A percentile compares a stretch with the other conserved stretches of the same genome.
These are phyloP conservation scores for Lichtheimia ornata DNA, from an alignment of 371 early-diverging fungal species.

Conservation along the genomic window DNA sequence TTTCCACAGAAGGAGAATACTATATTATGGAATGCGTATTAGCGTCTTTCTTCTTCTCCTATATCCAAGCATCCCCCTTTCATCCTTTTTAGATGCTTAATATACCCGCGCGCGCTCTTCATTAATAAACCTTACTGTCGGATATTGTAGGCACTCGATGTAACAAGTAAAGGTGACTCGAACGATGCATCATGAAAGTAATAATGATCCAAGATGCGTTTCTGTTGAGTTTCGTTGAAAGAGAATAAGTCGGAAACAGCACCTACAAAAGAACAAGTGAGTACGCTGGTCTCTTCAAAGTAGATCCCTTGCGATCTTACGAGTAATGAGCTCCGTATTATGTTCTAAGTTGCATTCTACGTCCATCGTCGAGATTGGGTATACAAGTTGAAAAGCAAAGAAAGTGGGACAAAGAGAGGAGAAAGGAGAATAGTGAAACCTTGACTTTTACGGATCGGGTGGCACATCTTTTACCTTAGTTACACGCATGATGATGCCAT, in stretches of 20 bases:
- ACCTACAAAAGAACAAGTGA: constrained; percentile 7
- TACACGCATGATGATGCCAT: too few species aligned
- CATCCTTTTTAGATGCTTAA: too few species aligned
- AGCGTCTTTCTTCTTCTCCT: too few species aligned
- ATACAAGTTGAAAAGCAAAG: too few species aligned
- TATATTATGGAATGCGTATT: background rate
- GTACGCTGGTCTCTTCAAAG: background rate
- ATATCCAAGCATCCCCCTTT: too few species aligned
- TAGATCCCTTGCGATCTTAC: constrained; percentile 1
- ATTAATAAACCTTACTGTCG: constrained; percentile 17
- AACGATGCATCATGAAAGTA: constrained; percentile 25
- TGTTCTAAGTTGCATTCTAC: too few species aligned
- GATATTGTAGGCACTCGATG: constrained; percentile 18
- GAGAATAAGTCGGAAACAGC: constrained; percentile 21
- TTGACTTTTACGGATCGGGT: too few species aligned
- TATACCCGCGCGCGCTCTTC: too few species aligned
- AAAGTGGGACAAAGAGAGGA: too few species aligned
- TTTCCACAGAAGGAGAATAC: constrained; percentile 25
- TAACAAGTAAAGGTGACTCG: constrained; percentile 21
- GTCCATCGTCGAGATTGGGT: too few species aligned
- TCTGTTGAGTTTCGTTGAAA: constrained; percentile 19
- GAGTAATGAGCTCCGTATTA: background rate
- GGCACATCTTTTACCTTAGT: too few species aligned
- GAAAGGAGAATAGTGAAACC: too few species aligned
- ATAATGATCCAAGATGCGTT: constrained; percentile 19